Conservation (phyloP, 345 rosid genomes). For the Rhodomyrtus tomentosa region DNA sequence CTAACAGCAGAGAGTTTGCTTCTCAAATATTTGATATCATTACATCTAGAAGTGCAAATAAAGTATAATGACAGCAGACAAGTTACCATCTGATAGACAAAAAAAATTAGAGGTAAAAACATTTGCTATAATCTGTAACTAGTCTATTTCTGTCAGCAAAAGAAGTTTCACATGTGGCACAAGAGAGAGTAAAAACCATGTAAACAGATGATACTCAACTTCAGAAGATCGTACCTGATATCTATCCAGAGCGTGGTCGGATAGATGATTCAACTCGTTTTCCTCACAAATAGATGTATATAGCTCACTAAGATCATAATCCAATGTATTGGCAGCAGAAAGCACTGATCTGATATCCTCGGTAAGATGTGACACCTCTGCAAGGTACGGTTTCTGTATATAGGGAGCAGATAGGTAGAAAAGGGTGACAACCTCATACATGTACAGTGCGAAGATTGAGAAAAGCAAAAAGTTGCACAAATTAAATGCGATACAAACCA, state of each 20-base stretch:
- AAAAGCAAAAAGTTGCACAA: constrained; percentile 1
- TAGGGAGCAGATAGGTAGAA: constrained; percentile 5
- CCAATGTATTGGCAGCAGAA: constrained; percentile 67
- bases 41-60: not conserved
- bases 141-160: not conserved
- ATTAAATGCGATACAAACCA: constrained; percentile 43
- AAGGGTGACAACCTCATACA: not conserved
- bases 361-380: constrained; percentile 54
- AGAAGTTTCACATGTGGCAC: not conserved
- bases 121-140: not conserved
- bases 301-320: constrained; percentile 46
- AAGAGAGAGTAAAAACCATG: not conserved
- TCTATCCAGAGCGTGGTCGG: constrained; percentile 34
- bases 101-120: not conserved
- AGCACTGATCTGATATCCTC: constrained; percentile 74
- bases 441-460: not conserved
- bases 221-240: constrained; percentile 39
- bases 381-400: constrained; percentile 63
- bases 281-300: constrained; percentile 33
- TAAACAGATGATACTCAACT: not conserved
- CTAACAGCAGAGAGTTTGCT: not conserved
- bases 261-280: constrained; percentile 17
- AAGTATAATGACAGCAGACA: not conserved
- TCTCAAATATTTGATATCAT: not conserved
- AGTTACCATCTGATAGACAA: not conserved